Percentiles rank a stretch among this genome's conserved stretches.
phyloP scores from a whole-genome alignment of 192 early-diverging fungal species.

The Dissophora ornata region DNA sequence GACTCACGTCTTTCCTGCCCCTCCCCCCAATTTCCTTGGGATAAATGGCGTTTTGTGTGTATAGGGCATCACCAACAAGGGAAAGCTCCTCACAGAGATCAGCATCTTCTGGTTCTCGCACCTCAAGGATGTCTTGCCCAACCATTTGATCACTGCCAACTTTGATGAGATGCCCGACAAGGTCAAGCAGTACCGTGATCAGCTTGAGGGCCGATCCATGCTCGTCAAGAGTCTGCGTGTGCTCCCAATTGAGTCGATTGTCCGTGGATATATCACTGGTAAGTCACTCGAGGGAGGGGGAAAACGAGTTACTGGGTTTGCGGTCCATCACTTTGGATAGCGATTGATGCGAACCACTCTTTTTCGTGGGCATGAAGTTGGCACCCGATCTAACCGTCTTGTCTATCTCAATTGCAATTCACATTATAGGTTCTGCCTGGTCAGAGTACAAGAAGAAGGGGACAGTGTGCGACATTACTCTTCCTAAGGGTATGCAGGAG shows the following conservation, averaged over 20 bases:
- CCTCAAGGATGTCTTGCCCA: conserved; percentile 89
- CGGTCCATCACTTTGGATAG: too few species aligned
- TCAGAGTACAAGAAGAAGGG: conserved; percentile 92
- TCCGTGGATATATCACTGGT: conserved; percentile 97
- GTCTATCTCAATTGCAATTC: not conserved
- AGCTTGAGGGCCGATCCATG: conserved; percentile 90
- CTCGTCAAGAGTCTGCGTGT: conserved; percentile 93
- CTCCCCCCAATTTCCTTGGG: not conserved
- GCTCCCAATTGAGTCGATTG: conserved; percentile 97
- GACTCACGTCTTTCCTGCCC: conserved; percentile 14
- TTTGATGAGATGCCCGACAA: conserved; percentile 90
- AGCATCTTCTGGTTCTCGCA: conserved; percentile 96
- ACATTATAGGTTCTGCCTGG: conserved; percentile 86
- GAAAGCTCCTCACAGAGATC: conserved; percentile 96
- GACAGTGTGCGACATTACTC: conserved; percentile 91
- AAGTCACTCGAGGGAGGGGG: too few species aligned
- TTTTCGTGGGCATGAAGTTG: too few species aligned
- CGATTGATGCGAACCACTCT: too few species aligned
- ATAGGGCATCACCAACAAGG: conserved; percentile 95
- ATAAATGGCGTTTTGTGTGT: too few species aligned
- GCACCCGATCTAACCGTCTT: not conserved
- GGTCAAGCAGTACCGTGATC: conserved; percentile 89
- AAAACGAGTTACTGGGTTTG: too few species aligned
- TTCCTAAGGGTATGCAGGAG: conserved; percentile 85
- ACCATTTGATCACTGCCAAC: conserved; percentile 95